A percentile compares a stretch with the other conserved stretches of the same genome.
Evolutionary conservation across 345 rosid species (phyloP).

Genomic region (Trapa bicornis): DNA sequence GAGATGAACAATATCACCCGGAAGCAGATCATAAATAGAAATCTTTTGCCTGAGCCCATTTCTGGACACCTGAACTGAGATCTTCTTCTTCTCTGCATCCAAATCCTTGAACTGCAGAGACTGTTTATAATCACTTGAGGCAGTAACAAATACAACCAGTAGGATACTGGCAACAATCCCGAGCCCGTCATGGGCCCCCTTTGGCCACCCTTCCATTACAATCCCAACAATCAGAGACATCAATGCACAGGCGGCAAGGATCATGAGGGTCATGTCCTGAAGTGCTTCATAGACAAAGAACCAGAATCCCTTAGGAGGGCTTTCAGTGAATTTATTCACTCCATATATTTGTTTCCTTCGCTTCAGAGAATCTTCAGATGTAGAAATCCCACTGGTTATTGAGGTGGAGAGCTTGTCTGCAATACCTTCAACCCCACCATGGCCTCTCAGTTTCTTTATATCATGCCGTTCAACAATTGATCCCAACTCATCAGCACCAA

Average conservation of each 20-base stretch:
- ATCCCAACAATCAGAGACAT: conserved; percentile 63
- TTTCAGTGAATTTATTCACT: conserved; percentile 69
- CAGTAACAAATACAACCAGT: conserved; percentile 60
- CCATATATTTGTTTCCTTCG: conserved; percentile 55
- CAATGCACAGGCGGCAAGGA: conserved; percentile 46
- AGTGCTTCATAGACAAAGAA: conserved; percentile 63
- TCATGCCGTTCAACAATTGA: conserved; percentile 85
- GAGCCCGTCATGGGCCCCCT: conserved; percentile 71
- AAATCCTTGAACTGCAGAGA: conserved; percentile 62
- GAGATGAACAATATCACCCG: conserved; percentile 68
- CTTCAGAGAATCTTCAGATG: conserved; percentile 30
- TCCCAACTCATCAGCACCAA: conserved; percentile 77
- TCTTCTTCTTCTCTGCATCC: conserved; percentile 52
- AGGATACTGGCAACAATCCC: conserved; percentile 57
- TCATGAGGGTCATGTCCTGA: conserved; percentile 57
- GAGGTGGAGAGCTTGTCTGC: conserved; percentile 56
- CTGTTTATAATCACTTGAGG: conserved; percentile 59
- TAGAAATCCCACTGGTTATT: conserved; percentile 38
- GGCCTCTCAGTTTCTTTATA: conserved; percentile 55
- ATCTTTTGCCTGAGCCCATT: conserved; percentile 40
- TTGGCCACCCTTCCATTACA: conserved; percentile 59
- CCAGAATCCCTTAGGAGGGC: conserved; percentile 67
- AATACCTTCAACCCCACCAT: conserved; percentile 61
- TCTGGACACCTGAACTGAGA: conserved; percentile 48
- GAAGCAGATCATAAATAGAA: conserved; percentile 58